Conservation (phyloP, 148 eudicot species). For the Dysphania ambrosioides region DNA sequence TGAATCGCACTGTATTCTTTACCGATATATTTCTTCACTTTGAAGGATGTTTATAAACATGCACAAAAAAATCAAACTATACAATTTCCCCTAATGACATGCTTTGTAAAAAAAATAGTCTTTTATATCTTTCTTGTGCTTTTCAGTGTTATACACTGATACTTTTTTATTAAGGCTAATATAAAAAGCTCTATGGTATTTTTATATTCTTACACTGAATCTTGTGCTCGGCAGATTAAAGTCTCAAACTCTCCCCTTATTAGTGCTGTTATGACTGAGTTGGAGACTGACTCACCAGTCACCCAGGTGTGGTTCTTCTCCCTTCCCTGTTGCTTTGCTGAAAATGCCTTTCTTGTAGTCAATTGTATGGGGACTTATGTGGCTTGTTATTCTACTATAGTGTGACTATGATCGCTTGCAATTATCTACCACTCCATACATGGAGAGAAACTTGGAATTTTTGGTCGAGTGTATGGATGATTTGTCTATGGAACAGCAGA, state of each 20-base stretch:
- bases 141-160: not conserved
- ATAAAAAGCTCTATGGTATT: not conserved
- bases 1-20: not conserved
- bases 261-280: slow-evolving; percentile 92
- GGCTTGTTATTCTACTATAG: slow-evolving; percentile 31
- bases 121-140: not conserved
- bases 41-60: no score
- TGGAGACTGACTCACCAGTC: slow-evolving; percentile 89
- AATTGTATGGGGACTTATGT: not conserved
- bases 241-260: slow-evolving; percentile 94
- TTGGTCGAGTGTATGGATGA: slow-evolving; percentile 90
- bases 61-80: not conserved
- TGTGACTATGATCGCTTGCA: slow-evolving; percentile 86
- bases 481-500: slow-evolving; percentile 78
- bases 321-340: not conserved
- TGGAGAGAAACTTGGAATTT: slow-evolving; percentile 87
- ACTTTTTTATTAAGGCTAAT: not conserved
- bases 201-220: not conserved
- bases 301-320: slow-evolving; percentile 64
- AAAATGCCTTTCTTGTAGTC: slow-evolving; percentile 1
- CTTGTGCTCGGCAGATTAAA: slow-evolving; percentile 56
- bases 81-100: not conserved
- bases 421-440: slow-evolving; percentile 64
- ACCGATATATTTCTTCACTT: not conserved
- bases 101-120: no score